Percentiles rank a stretch among this genome's conserved stretches.
phyloP scores from a whole-genome alignment of 345 rosid species.

The Eucalyptus pumila region DNA sequence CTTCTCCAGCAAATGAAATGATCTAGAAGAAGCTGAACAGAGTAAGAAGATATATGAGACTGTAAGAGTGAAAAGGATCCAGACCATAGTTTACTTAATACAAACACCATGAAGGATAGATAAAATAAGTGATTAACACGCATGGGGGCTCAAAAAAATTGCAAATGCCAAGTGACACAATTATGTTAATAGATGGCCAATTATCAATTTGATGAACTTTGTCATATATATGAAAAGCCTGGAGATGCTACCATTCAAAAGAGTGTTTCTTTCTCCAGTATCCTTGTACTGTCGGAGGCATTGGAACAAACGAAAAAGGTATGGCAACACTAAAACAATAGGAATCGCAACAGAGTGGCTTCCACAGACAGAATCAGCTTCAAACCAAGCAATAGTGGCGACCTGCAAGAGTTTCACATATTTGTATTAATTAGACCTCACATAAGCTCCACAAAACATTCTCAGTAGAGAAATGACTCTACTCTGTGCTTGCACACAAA shows the following conservation, averaged over 20 bases:
- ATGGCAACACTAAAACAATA: conserved; percentile 88
- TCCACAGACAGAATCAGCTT: conserved; percentile 96
- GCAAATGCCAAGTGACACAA: not conserved
- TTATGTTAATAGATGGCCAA: not conserved
- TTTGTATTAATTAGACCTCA: not conserved
- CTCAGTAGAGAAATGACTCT: not conserved
- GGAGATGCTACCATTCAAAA: conserved; percentile 53
- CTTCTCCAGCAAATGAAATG: not conserved
- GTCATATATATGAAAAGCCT: not conserved
- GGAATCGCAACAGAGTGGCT: conserved; percentile 92
- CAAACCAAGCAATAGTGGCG: conserved; percentile 99
- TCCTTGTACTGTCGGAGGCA: conserved; percentile 93
- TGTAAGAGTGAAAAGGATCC: not conserved
- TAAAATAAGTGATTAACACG: not conserved
- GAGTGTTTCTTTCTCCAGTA: conserved; percentile 59
- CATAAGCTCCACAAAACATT: not conserved
- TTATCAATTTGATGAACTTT: not conserved
- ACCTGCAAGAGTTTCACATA: conserved; percentile 42
- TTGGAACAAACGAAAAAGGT: conserved; percentile 78
- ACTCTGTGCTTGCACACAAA: not conserved
- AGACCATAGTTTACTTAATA: not conserved
- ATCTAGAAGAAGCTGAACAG: not conserved
- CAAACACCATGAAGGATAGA: not conserved
- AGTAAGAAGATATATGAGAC: not conserved
- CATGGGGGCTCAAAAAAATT: not conserved